A percentile compares a stretch with the other conserved stretches of the same genome.
These are phyloP conservation scores for Fusarium anthophilum DNA, from an alignment of 2,329 filamentous ascomycete genomes.

Conservation along the genomic window DNA sequence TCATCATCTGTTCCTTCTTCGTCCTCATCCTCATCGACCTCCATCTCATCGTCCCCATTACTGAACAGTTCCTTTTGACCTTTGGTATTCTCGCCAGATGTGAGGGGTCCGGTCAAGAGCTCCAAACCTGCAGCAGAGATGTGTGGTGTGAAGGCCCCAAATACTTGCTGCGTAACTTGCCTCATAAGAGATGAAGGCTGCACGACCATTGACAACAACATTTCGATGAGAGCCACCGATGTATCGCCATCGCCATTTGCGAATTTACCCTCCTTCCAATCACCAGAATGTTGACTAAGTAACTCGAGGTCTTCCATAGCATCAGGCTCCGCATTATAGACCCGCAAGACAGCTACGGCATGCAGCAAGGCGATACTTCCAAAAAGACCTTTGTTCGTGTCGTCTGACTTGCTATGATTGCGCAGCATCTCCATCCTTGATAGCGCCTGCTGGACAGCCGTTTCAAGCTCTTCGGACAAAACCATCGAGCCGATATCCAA, in stretches of 20 bases:
- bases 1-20: slow-evolving; percentile 55
- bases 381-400: slow-evolving; percentile 52
- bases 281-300: neutral
- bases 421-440: slow-evolving; percentile 63
- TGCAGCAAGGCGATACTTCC: slow-evolving; percentile 83
- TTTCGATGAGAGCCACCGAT: slow-evolving; percentile 83
- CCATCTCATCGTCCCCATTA: slow-evolving; percentile 68
- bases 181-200: slow-evolving; percentile 86
- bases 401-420: slow-evolving; percentile 51
- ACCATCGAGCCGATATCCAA: slow-evolving; percentile 62
- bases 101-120: slow-evolving; percentile 72
- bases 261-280: slow-evolving; percentile 53
- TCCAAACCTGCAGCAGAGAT: slow-evolving; percentile 79
- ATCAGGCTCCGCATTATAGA: slow-evolving; percentile 90
- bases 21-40: slow-evolving; percentile 55
- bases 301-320: slow-evolving; percentile 62
- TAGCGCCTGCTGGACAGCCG: slow-evolving; percentile 62
- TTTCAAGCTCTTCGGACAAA: slow-evolving; percentile 65
- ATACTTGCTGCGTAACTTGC: slow-evolving; percentile 88
- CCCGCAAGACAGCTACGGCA: slow-evolving; percentile 83
- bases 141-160: slow-evolving; percentile 80
- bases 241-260: slow-evolving; percentile 63
- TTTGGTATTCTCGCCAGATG: slow-evolving; percentile 80
- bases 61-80: slow-evolving; percentile 90
- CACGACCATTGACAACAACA: slow-evolving; percentile 88